Base-by-base conservation (phyloP, 2,329 filamentous ascomycete genomes). In the Fusarium goolgardi region DNA sequence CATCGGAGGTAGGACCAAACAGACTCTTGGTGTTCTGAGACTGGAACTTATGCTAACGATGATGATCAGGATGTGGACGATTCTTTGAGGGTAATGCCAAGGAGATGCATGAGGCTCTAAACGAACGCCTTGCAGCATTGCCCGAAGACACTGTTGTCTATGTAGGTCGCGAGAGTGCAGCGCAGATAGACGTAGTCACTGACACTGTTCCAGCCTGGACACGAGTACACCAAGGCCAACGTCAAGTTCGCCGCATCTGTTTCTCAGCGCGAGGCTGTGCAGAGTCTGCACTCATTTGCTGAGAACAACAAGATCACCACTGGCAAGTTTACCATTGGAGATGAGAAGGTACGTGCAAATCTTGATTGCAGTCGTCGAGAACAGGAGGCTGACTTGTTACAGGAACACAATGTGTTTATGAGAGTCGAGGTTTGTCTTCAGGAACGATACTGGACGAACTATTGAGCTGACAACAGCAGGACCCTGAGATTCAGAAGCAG, bases 341-440 rank as follows among this genome's bases (percentile, higher is more conserved):
- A 99, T 75, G 96, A 99, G 81, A 98, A 98, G 90, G 92, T 93
- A 79, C 59, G 79, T 35, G 12, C 58, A 79, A 39, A 21, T 10
- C 52, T 8, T 27, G 9, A 13, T 25, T 12, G 15, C 1, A 4
- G 15, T 21, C 29, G 3, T 11, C 4, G 3, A 40, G n/a, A 35
- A 34, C 9, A 18, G 31, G 25, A n/a, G 7, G 44, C 59, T 69
- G 29, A 71, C 44, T 11, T 39, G 20, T 31, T 8, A n/a, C 67
- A 95, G 92, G 82, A 92, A 81, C 94, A 98, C 79, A 99, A 99
- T 75, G 93, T 97, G 3, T 99, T 99, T 75, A 98, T 99, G 96
- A 87, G 92, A 71, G 85, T 96, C 35, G 84, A 91, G 72, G 91
- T 93, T 81, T 82, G 88, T 80, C 9, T 10, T 40, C 10, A 32